Evolutionary conservation across 495 filamentous ascomycete species (phyloP).

Genomic region (Cercophora sp.): DNA sequence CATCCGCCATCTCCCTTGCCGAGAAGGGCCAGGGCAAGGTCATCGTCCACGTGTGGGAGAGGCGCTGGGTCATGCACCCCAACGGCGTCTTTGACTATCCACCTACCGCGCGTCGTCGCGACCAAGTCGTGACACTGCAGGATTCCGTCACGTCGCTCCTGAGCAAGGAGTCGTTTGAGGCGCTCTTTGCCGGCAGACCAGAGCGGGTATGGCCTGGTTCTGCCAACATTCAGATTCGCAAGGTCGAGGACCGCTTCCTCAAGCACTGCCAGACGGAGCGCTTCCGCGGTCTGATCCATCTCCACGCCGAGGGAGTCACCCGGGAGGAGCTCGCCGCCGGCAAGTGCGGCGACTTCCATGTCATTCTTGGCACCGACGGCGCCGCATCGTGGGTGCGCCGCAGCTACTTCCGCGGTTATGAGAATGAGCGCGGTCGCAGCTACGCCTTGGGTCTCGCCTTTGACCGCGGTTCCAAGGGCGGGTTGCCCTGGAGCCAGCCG

Average conservation of each 20-base stretch:
- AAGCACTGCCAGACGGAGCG: constrained; percentile 29
- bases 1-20: constrained; percentile 35
- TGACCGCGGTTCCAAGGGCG: constrained; percentile 26
- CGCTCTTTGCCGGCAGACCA: constrained; percentile 27
- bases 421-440: constrained; percentile 35
- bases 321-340: constrained; percentile 26
- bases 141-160: constrained; percentile 32
- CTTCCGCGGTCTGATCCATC: constrained; percentile 30
- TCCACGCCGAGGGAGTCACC: constrained; percentile 32
- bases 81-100: constrained; percentile 27
- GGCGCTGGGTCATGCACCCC: constrained; percentile 22
- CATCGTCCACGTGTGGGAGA: constrained; percentile 33
- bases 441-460: constrained; percentile 37
- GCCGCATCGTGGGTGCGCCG: constrained; percentile 33
- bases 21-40: constrained; percentile 31
- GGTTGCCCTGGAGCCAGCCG: constrained; percentile 36
- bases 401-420: constrained; percentile 36
- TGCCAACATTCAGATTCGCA: constrained; percentile 37
- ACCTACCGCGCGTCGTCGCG: constrained; percentile 21
- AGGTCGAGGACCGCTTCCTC: constrained; percentile 38
- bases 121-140: constrained; percentile 35
- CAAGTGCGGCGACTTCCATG: constrained; percentile 37
- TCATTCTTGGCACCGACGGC: constrained; percentile 35
- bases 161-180: constrained; percentile 21
- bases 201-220: constrained; percentile 34